phyloP scores from a whole-genome alignment of 1,284 basidiomycete species.

The Fomitiporia mediterranea region DNA sequence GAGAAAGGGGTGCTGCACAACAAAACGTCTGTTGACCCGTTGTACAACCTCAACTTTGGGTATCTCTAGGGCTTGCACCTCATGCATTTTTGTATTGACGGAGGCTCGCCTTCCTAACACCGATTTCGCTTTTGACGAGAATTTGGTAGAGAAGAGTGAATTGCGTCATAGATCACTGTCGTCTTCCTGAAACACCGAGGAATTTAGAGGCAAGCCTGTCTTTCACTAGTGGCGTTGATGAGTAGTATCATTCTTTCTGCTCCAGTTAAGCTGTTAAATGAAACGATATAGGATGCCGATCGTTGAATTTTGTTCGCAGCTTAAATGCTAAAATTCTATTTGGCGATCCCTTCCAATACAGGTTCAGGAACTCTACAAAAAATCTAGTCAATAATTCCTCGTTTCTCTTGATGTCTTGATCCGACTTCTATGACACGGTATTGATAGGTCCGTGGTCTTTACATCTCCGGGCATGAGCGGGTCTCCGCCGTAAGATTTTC shows the following conservation, averaged over 20 bases:
- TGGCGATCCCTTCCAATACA: not conserved
- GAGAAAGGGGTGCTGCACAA: not conserved
- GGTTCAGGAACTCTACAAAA: not conserved
- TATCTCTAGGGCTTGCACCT: not conserved
- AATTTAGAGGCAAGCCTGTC: not conserved
- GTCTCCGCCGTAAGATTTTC: no score
- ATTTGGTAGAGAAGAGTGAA: not conserved
- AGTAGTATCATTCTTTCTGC: not conserved
- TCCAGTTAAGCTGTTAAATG: not conserved
- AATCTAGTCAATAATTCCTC: not conserved
- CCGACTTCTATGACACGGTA: not conserved
- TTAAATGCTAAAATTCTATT: slow-evolving; percentile 12
- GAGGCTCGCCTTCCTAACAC: not conserved
- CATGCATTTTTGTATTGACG: no score
- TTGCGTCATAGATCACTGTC: not conserved
- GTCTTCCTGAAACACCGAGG: not conserved
- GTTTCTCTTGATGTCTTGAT: not conserved
- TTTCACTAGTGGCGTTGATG: not conserved
- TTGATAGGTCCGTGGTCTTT: no score
- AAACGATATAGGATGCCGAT: not conserved
- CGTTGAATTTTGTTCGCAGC: not conserved
- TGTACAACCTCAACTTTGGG: not conserved
- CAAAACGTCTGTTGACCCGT: not conserved
- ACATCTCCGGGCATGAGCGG: no score
- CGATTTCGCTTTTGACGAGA: not conserved